These are phyloP conservation scores for Suhomyces bolitotheri DNA, from an alignment of 1,139 yeast genomes.

Conservation along the genomic window DNA sequence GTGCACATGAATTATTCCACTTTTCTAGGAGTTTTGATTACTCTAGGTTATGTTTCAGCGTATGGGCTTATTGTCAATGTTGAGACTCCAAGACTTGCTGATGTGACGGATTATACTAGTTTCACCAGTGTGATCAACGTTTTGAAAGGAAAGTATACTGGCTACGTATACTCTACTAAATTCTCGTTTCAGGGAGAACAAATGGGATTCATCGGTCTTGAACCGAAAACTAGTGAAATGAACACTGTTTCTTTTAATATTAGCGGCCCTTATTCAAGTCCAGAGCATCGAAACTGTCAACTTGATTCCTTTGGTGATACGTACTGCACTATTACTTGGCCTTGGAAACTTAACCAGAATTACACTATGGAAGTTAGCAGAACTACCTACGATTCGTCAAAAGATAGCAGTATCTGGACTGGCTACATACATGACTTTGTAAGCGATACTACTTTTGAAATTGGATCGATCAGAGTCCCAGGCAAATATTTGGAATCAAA, in stretches of 20 bases:
- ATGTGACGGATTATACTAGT: too few relatives aligned
- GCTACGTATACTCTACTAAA: slow-evolving; percentile 2
- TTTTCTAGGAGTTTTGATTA: too few relatives aligned
- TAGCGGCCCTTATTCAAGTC: slow-evolving; percentile 3
- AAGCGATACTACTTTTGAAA: background rate
- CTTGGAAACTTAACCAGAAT: slow-evolving; percentile 8
- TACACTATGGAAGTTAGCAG: slow-evolving; percentile 5
- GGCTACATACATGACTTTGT: slow-evolving; percentile 7
- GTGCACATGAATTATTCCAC: too few relatives aligned
- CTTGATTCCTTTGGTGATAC: slow-evolving; percentile 5
- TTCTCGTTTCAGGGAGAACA: too few relatives aligned
- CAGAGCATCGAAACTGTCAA: slow-evolving; percentile 1
- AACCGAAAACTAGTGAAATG: too few relatives aligned
- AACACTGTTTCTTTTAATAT: slow-evolving; percentile 7
- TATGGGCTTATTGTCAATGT: too few relatives aligned
- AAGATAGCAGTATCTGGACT: slow-evolving; percentile 7
- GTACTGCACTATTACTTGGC: slow-evolving; percentile 5
- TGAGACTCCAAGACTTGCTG: too few relatives aligned
- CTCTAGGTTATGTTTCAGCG: too few relatives aligned
- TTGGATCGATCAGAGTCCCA: slow-evolving; percentile 1
- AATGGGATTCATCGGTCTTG: too few relatives aligned
- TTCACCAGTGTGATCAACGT: background rate
- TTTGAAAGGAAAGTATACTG: background rate
- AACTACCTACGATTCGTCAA: background rate
- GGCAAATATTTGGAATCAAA: too few relatives aligned